Percentiles rank a stretch among this genome's conserved stretches.
phyloP scores from a whole-genome alignment of 805 yeast species.

The Kodamaea leandrae region DNA sequence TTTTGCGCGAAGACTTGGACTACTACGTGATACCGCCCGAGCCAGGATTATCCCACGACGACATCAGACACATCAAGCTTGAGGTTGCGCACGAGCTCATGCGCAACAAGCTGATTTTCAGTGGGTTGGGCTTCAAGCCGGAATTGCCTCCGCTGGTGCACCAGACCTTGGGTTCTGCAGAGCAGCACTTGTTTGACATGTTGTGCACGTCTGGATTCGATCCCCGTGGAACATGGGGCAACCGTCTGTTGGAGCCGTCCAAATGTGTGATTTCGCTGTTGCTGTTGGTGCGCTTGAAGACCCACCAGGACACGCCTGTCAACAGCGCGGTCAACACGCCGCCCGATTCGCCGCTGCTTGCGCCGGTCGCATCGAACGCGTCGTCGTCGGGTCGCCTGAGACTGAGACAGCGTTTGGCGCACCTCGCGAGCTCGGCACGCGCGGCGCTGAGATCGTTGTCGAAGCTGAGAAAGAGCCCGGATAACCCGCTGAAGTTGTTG shows the following conservation, averaged over 20 bases:
- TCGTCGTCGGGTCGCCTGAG: slow-evolving; percentile 32
- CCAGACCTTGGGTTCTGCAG: slow-evolving; percentile 77
- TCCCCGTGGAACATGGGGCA: slow-evolving; percentile 75
- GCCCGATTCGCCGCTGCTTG: slow-evolving; percentile 43
- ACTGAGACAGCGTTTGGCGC: slow-evolving; percentile 55
- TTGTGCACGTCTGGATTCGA: slow-evolving; percentile 84
- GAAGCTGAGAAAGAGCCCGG: slow-evolving; percentile 39
- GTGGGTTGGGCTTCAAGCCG: slow-evolving; percentile 66
- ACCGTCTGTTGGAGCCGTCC: slow-evolving; percentile 80
- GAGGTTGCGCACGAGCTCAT: slow-evolving; percentile 70
- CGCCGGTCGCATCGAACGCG: slow-evolving; percentile 39
- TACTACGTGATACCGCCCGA: slow-evolving; percentile 84
- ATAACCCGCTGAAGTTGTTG: slow-evolving; percentile 59
- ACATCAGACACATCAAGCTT: slow-evolving; percentile 66
- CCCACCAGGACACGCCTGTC: slow-evolving; percentile 18
- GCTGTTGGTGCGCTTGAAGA: slow-evolving; percentile 61
- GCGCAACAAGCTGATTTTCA: slow-evolving; percentile 60
- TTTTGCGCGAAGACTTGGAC: slow-evolving; percentile 89
- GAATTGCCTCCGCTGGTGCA: slow-evolving; percentile 30
- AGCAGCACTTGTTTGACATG: slow-evolving; percentile 93
- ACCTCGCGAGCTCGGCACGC: slow-evolving; percentile 54
- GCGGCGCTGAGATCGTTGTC: slow-evolving; percentile 60
- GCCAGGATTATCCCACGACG: slow-evolving; percentile 51
- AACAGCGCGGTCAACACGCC: slow-evolving; percentile 27
- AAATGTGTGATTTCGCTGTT: slow-evolving; percentile 85